phyloP scores from a whole-genome alignment of 1,284 basidiomycete species.

The Irpex sp. region DNA sequence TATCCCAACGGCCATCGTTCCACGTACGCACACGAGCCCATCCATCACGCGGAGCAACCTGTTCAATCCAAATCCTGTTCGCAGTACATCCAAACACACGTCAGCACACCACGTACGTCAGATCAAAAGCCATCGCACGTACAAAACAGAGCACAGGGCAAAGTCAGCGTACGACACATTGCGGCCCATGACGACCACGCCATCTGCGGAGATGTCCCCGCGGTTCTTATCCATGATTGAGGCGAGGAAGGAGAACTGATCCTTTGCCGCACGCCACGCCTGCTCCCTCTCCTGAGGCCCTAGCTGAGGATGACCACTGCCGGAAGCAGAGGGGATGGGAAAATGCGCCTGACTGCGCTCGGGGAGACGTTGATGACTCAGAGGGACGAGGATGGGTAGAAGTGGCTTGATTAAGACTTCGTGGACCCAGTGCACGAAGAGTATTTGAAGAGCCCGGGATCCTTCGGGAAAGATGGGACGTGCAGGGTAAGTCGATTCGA shows the following conservation, averaged over 20 bases:
- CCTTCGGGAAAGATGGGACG: slow-evolving; percentile 68
- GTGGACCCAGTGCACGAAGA: slow-evolving; percentile 69
- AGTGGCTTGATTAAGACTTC: slow-evolving; percentile 65
- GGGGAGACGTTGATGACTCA: slow-evolving; percentile 59
- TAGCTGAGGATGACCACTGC: slow-evolving; percentile 25
- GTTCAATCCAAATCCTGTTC: slow-evolving; percentile 57
- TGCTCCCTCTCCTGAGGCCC: slow-evolving; percentile 51
- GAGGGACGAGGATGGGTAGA: slow-evolving; percentile 64
- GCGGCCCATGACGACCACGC: slow-evolving; percentile 60
- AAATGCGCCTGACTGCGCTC: slow-evolving; percentile 53
- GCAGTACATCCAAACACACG: background rate
- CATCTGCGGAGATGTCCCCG: slow-evolving; percentile 45
- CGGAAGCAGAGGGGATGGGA: slow-evolving; percentile 14
- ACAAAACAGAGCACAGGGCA: slow-evolving; percentile 59
- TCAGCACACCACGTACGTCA: slow-evolving; percentile 2
- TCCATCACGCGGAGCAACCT: slow-evolving; percentile 62
- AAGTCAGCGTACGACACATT: slow-evolving; percentile 71
- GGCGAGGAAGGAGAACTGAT: slow-evolving; percentile 64
- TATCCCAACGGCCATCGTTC: slow-evolving; percentile 61
- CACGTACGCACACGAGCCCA: slow-evolving; percentile 60
- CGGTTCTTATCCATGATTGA: slow-evolving; percentile 61
- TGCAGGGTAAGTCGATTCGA: slow-evolving; percentile 64
- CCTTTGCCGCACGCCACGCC: slow-evolving; percentile 58
- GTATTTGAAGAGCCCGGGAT: slow-evolving; percentile 57
- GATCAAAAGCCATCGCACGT: background rate